Base-by-base conservation (phyloP, 108 stramenopile genomes). In the Mediolabrus comicus region DNA sequence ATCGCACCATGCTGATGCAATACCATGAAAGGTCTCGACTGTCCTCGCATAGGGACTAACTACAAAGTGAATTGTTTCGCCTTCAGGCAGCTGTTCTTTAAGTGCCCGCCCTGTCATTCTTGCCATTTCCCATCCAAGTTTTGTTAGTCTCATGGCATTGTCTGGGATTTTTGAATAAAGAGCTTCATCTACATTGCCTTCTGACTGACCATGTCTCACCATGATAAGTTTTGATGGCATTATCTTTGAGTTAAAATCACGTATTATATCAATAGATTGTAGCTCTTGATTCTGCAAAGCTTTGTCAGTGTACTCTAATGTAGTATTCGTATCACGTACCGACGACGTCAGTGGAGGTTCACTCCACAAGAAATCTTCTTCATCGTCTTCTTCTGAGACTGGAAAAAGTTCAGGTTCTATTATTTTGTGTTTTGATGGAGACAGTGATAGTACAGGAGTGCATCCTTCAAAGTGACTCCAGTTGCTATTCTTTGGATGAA, bases 11-110 rank as follows among this genome's bases (percentile, higher is more conserved):
- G 90, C 89, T 39, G 85, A 81, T 30, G 83, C 87, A 54, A 95
- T 80, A 0, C 93, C 93, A 81, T 95, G 93, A 69, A 95, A 95
- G 11, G 93, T 95, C 66, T 95, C 93, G 2, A 95, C 87, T 12
- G 93, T 92, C 33, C 93, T 62, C n/a, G 86, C 90, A 68, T 95
- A 95, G 1, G 93, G 93, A 22, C 78, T 81, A 3, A 95, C 89
- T 14, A 95, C 83, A 59, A 95, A 95, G 53, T 95, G 93, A 14
- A 95, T 79, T 1, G 84, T 65, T 59, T 87, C 87, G 9, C 78
- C 82, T 22, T 51, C 43, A 2, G 87, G 51, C 14, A 95, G 39
- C 58, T 87, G 64, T 13, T 88, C 63, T 34, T 74, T 75, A 13
- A 95, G 54, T 12, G 77, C 87, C 26, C 69, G 66, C 9, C 94